Base-by-base conservation (phyloP, 2,329 filamentous ascomycete genomes). In the Talaromyces amestolkiae region DNA sequence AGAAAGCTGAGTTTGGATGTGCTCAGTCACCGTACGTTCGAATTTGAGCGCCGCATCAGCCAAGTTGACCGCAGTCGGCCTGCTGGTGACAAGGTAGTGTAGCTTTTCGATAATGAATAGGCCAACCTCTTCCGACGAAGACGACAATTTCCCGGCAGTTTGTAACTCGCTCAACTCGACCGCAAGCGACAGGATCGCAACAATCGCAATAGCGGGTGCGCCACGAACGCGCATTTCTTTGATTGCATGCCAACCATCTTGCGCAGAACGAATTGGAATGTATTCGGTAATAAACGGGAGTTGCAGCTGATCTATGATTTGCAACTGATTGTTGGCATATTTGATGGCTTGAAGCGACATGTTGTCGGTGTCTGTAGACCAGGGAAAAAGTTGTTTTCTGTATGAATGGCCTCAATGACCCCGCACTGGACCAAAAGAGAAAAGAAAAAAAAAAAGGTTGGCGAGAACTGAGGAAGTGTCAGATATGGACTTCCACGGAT, bases 201-300 rank as follows among this genome's bases (percentile, higher is more conserved):
- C 95, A 69, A 99, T 98, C 53, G 95, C 95, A 76, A 99, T 99
- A 54, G 95, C 95, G 0, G 95, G 95, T 5, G 95, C 95, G 47
- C 92, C 90, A 61, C 87, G 83, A 17, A 83, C 82, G 69, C 85
- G 84, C 87, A 89, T 89, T 59, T 86, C 82, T 71, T 85, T 87
- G 74, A 89, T 89, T 5, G 86, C 86, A 73, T 87, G 83, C 86
- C 86, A 89, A 65, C 84, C 87, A 77, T 88, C 86, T 72, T 85
- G 81, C 59, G 82, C 80, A 41, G 81, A 82, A 64, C 76, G 76
- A 67, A 89, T 80, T 56, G 81, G 72, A 59, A 86, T 82, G 71
- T 86, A 89, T 66, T 82, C 78, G 69, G 85, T 83, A 63, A 84
- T 78, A 70, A 88, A 86, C 7, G 87, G 87, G 27, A 89, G 76